Evolutionary conservation across 2,329 filamentous ascomycete genomes (phyloP), one percentile per base, ranked within the genome.

Genomic region (Xylogone sp.): DNA sequence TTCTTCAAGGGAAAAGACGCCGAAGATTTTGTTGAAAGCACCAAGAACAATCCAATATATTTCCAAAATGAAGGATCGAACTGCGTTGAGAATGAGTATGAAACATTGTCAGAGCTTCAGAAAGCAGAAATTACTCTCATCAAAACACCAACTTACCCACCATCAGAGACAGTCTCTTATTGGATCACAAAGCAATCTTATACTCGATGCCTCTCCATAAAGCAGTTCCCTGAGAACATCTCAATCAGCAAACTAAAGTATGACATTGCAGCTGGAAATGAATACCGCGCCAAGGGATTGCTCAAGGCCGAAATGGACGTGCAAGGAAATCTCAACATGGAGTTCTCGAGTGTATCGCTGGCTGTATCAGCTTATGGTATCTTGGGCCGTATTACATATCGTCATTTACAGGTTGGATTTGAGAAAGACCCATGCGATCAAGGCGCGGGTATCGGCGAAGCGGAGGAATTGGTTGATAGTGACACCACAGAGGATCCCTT

Each of bases 111-210:
- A 24, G 34, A 13, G 24, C 19, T 45, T 49, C 57, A 34, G 21
- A 44, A 8, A 8, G 56, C 55, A 4, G 46, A 45, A 10, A 42
- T 61, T 18, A 61, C 48, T 0, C 48, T 56, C 2, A 29, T 64
- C 7, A 8, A 45, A 3, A 64, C 60, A 2, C 61, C 62, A 19
- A 61, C 61, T 2, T 65, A 54, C 21, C 62, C 61, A 0, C 21
- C 55, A 9, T 43, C 16, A 13, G 3, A 24, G 1, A 31, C n/a
- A 6, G 45, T 45, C 12, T 29, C 42, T 4, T 51, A 48, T 6
- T 29, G 21, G 19, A 29, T 53, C 16, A 43, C 24, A 9, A 19
- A 53, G 1, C 20, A 31, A 2, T 42, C 43, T 10, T 53, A 54
- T 18, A 58, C 59, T n/a, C 58, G 63, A 3, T 60, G 59, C 24